Evolutionary conservation across 371 early-diverging fungal species (phyloP), one percentile per base, ranked within the genome.

Genomic region (Lichtheimia ramosa): DNA sequence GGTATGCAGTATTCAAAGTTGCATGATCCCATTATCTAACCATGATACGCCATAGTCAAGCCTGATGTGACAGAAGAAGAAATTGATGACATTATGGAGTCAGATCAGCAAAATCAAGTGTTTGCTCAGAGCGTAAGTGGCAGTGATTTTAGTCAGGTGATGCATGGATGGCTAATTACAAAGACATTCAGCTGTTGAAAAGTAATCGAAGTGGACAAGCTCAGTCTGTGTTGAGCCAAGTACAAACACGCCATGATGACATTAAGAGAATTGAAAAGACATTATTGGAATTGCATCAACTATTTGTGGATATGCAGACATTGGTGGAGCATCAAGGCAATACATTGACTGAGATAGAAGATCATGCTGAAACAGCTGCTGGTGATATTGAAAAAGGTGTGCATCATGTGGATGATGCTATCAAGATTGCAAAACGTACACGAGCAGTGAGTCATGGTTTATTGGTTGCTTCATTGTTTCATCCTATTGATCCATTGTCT

Each of bases 241-340:
- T 93, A 27, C 90, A 92, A 69, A 83, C 82, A 56, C 77, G 90
- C 43, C 92, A 93, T 63, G 78, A 84, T 54, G 94, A 93, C 57
- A 89, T 93, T 49, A 79, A 89, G 59, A 81, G 85, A 64, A 92
- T 93, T 61, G 92, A 92, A 65, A 82, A 84, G 70, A 84, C 85
- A 20, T 85, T 92, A 62, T 54, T 89, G 58, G 63, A 63, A 53
- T 25, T 63, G 16, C 52, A 59, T 18, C 61, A 60, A 57, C 23
- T 60, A 13, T 63, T 51, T 39, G 75, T 85, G 23, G 92, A 93
- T 68, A 89, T 93, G 92, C 79, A 88, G 21, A 89, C 89, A 40
- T 72, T 92, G 25, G 91, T 92, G 1, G 83, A 85, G 23, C 82
- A 85, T 13, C 92, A 92, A 66, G 92, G 87, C n/a, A 85, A 83